Evolutionary conservation across 2,329 filamentous ascomycete genomes (phyloP), one percentile per base, ranked within the genome.

Genomic region (Ilyonectria robusta): DNA sequence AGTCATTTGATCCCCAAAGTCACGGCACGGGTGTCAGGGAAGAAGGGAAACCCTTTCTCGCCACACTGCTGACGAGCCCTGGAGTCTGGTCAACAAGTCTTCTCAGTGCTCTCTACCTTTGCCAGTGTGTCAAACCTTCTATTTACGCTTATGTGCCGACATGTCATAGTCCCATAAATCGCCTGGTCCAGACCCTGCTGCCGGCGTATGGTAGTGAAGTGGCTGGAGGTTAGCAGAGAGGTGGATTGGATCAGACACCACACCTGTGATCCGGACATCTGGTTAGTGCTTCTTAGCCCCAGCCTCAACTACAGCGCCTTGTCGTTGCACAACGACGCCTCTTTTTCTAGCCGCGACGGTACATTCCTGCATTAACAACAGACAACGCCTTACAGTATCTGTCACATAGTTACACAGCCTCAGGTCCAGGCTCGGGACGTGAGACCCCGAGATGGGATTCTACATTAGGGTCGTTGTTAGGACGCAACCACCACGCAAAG

Each of bases 391-490:
- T 7, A 19, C 15, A n/a, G 40, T 42, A n/a, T 42, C 15, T 8
- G n/a, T n/a, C 3, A n/a, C 15, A n/a, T 19, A 42, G 15, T 17
- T 19, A n/a, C 47, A 51, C 47, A 19, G 8, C 17, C 26, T n/a
- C 9, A 31, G 8, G 29, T 26, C 8, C 17, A 51, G 47, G 17
- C 17, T 8, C 48, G 10, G 48, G 29, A 53, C n/a, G 17, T 35
- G n/a, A 31, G 8, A 35, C n/a, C n/a, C 48, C 9, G n/a, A 53
- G 29, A 31, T 35, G 48, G 31, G n/a, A 53, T 53, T 53, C 48
- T 53, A 9, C 48, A 10, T 53, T 21, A 6, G 4, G 2, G 48
- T 29, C 15, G 15, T 31, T 19, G 15, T 17, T 11, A 15, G 23
- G 46, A 31, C 15, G 47, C 47, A 50, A 31, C 26, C 26, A n/a